These are phyloP conservation scores for Pisolithus albus DNA, from an alignment of 768 basidiomycete genomes.

Conservation along the genomic window DNA sequence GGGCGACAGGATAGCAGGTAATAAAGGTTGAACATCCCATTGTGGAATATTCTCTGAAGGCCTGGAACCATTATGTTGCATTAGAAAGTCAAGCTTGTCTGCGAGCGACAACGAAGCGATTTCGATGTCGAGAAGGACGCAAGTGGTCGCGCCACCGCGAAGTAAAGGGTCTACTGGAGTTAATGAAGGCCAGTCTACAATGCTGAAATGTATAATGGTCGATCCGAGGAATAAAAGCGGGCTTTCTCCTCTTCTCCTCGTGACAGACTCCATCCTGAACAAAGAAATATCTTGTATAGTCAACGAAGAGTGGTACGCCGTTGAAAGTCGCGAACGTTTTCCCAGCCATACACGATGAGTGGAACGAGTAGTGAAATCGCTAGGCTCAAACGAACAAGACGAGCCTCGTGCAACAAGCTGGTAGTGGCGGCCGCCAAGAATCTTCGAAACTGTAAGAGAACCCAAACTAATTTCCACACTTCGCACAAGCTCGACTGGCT, in stretches of 20 bases:
- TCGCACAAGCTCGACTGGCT: slow-evolving; percentile 30
- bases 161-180: slow-evolving; percentile 20
- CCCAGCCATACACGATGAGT: slow-evolving; percentile 54
- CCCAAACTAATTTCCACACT: slow-evolving; percentile 38
- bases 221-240: slow-evolving; percentile 31
- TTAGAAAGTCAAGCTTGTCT: slow-evolving; percentile 49
- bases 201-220: slow-evolving; percentile 28
- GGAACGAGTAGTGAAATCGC: slow-evolving; percentile 37
- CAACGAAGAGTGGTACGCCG: slow-evolving; percentile 42
- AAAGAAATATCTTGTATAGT: slow-evolving; percentile 38
- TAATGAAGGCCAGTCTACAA: slow-evolving; percentile 59
- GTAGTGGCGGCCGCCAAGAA: slow-evolving; percentile 33
- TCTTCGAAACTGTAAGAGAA: slow-evolving; percentile 40
- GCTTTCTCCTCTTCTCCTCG: slow-evolving; percentile 16
- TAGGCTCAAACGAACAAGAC: slow-evolving; percentile 37
- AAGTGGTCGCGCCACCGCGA: slow-evolving; percentile 51
- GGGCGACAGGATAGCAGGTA: slow-evolving; percentile 28
- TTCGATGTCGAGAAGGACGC: slow-evolving; percentile 41
- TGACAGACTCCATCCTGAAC: slow-evolving; percentile 35
- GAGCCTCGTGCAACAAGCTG: slow-evolving; percentile 37
- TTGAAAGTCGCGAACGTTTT: slow-evolving; percentile 25
- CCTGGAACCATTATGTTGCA: slow-evolving; percentile 26
- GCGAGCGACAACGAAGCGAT: slow-evolving; percentile 43
- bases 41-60: slow-evolving; percentile 10
- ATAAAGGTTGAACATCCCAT: slow-evolving; percentile 7